These are phyloP conservation scores for Russula foetens DNA, from an alignment of 768 basidiomycete genomes.

Conservation along the genomic window DNA sequence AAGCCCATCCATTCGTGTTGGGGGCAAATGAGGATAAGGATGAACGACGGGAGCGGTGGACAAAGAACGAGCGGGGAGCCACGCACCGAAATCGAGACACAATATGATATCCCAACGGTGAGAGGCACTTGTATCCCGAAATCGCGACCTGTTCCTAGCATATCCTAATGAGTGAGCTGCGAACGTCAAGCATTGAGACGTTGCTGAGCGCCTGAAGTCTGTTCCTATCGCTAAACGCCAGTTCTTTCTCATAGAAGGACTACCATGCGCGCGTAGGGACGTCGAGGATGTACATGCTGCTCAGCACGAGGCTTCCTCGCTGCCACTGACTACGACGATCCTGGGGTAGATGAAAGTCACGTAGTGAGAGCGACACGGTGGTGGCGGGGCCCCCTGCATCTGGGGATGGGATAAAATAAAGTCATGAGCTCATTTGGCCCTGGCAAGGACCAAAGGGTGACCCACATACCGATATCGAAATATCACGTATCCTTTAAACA, in stretches of 20 bases:
- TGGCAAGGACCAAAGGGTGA: too few species aligned
- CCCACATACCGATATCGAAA: slow-evolving; percentile 65
- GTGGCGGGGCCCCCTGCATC: slow-evolving; percentile 68
- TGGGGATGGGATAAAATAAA: slow-evolving; percentile 43
- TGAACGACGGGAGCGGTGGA: too few species aligned
- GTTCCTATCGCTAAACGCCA: slow-evolving; percentile 91
- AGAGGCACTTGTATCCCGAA: slow-evolving; percentile 42
- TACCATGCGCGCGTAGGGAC: slow-evolving; percentile 65
- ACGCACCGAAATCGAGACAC: slow-evolving; percentile 76
- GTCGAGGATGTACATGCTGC: slow-evolving; percentile 76
- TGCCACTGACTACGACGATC: slow-evolving; percentile 85
- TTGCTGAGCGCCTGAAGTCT: slow-evolving; percentile 86
- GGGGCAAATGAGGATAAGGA: too few species aligned
- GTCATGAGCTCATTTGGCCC: too few species aligned
- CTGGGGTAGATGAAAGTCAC: slow-evolving; percentile 75
- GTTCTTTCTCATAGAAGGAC: slow-evolving; percentile 53
- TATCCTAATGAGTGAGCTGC: slow-evolving; percentile 33
- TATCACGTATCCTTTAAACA: slow-evolving; percentile 71
- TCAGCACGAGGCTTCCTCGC: slow-evolving; percentile 78
- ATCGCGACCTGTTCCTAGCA: slow-evolving; percentile 56
- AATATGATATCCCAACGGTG: slow-evolving; percentile 86
- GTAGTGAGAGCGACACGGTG: slow-evolving; percentile 82
- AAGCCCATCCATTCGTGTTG: too few species aligned
- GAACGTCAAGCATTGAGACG: slow-evolving; percentile 77
- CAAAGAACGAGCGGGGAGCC: background rate